Evolutionary conservation across 371 early-diverging fungal species (phyloP), one percentile per base, ranked within the genome.

Genomic region (Syncephalastrum racemosum): DNA sequence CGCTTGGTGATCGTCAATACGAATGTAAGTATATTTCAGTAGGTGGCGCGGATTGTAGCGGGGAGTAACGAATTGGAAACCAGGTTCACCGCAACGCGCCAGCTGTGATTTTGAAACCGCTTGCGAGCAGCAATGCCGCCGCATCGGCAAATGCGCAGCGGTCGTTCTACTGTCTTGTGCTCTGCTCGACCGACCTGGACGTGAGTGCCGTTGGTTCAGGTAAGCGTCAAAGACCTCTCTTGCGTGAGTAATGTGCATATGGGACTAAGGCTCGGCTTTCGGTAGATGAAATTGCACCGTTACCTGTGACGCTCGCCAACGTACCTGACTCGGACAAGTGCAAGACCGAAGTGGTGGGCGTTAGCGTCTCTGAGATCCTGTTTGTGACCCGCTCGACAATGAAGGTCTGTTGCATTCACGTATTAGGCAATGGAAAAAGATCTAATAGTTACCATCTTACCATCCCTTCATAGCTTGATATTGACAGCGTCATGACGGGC

Each of bases 1-100:
- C 81, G 92, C 13, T 54, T 92, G 1, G 79, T 93, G 2, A 66
- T 94, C 16, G 66, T 93, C 40, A 91, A 92, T 60, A 87, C 76
- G 55, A 78, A 64, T 18, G 81, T 85, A 70, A 48, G 73, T 62
- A 14, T 24, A 23, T 36, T 31, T 22, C n/a, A n/a, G n/a, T n/a
- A n/a, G n/a, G n/a, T n/a, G n/a, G n/a, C n/a, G n/a, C n/a, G n/a
- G n/a, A n/a, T n/a, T n/a, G n/a, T n/a, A n/a, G n/a, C n/a, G n/a
- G n/a, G n/a, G n/a, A n/a, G n/a, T n/a, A n/a, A n/a, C n/a, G n/a
- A n/a, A n/a, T n/a, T n/a, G n/a, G n/a, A n/a, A n/a, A n/a, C n/a
- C n/a, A 82, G 75, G 63, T 80, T 52, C 84, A 84, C 54, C 67
- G 90, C 22, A 90, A 90, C 63, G 65, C 81, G 4, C 71, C 89